Evolutionary conservation across 2,329 filamentous ascomycete genomes (phyloP).

Genomic region (Uncinocarpus reesii): DNA sequence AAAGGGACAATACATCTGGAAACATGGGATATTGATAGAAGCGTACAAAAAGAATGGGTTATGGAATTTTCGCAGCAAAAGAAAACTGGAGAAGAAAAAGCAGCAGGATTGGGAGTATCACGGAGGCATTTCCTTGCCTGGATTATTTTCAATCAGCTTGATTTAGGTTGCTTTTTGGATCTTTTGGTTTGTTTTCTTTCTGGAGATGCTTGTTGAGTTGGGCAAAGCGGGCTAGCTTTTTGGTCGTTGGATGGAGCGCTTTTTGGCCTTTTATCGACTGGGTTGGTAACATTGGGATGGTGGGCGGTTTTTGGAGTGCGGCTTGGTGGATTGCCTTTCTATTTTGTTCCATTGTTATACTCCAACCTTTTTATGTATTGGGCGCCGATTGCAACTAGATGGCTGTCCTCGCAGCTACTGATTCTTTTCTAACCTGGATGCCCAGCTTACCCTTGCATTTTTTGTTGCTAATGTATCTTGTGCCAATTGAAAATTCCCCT

Average conservation of each 20-base stretch:
- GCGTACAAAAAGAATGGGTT: slow-evolving; percentile 12
- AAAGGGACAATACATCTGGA: slow-evolving; percentile 11
- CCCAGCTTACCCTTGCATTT: background rate
- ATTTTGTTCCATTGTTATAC: background rate
- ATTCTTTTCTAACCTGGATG: background rate
- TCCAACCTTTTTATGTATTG: background rate
- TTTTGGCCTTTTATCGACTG: slow-evolving; percentile 17
- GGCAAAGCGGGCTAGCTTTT: slow-evolving; percentile 17
- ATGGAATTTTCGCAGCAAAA: slow-evolving; percentile 5
- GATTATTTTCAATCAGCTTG: slow-evolving; percentile 9
- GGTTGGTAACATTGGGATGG: slow-evolving; percentile 17
- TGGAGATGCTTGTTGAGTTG: slow-evolving; percentile 12
- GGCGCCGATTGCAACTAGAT: slow-evolving; percentile 4
- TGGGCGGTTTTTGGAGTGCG: slow-evolving; percentile 17
- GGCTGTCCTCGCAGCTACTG: background rate
- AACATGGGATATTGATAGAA: slow-evolving; percentile 15
- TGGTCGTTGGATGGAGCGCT: slow-evolving; percentile 18
- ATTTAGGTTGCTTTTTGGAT: slow-evolving; percentile 12
- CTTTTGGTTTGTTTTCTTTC: slow-evolving; percentile 13
- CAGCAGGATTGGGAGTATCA: slow-evolving; percentile 15
- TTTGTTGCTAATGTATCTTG: background rate
- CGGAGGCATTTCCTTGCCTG: slow-evolving; percentile 13
- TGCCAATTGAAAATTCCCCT: background rate
- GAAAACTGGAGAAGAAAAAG: slow-evolving; percentile 13
- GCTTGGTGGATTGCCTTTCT: slow-evolving; percentile 16